Percentiles rank a stretch among this genome's conserved stretches.
Evolutionary conservation across 257 asterid genomes (phyloP).

Genomic region (Marsdenia floribunda): DNA sequence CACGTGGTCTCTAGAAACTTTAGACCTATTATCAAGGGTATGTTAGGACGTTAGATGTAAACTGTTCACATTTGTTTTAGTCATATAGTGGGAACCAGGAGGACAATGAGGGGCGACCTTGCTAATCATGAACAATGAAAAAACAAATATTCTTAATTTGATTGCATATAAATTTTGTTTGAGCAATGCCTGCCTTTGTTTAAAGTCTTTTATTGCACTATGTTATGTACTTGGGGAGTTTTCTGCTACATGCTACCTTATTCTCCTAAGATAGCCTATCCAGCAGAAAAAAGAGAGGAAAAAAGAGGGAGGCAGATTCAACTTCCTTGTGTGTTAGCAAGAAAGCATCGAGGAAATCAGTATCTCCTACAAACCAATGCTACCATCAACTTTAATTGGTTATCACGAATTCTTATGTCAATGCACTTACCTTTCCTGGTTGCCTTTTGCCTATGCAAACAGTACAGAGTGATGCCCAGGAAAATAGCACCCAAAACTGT

Average conservation of each 20-base stretch:
- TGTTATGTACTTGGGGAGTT: background rate
- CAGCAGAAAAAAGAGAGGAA: background rate
- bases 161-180: no score
- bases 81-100: no score
- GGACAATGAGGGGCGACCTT: no score
- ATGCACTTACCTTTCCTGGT: slow-evolving; percentile 12
- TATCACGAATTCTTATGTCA: background rate
- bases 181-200: no score
- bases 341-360: background rate
- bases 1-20: no score
- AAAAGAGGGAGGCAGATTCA: no score
- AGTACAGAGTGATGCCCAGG: slow-evolving; percentile 5
- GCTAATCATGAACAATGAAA: no score
- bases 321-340: no score
- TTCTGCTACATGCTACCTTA: background rate
- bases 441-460: slow-evolving; percentile 5
- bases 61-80: no score
- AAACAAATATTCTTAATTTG: no score
- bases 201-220: background rate
- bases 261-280: background rate
- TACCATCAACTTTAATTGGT: background rate
- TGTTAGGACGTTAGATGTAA: no score
- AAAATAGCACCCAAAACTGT: slow-evolving; percentile 3
- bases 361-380: background rate
- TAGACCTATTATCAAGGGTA: no score